A percentile compares a stretch with the other conserved stretches of the same genome.
Evolutionary conservation across 202 grass and related monocot genomes (phyloP).

Genomic region (Sporobolus alterniflorus): DNA sequence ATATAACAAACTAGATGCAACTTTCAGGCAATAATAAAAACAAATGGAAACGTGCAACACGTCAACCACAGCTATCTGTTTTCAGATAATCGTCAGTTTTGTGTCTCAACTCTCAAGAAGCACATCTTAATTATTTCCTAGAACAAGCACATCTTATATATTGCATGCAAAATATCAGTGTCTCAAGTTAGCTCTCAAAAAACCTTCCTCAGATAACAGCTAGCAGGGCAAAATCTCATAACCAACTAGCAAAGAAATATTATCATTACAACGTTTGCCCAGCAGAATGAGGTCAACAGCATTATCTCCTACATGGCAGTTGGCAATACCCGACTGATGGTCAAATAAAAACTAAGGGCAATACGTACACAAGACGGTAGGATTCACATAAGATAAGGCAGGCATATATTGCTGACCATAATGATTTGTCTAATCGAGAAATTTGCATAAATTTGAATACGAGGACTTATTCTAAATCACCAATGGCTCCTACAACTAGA

Average conservation of each 20-base stretch:
- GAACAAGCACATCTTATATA: too few relatives aligned
- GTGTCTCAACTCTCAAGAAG: background rate
- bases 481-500: background rate
- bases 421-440: background rate
- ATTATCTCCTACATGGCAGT: constrained; percentile 11
- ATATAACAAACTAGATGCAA: background rate
- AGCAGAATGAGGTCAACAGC: constrained; percentile 5
- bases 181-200: background rate
- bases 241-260: background rate
- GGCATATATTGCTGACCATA: background rate
- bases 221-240: background rate
- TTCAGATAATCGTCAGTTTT: too few relatives aligned
- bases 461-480: background rate
- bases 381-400: constrained; percentile 15
- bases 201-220: background rate
- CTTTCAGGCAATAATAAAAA: background rate
- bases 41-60: background rate
- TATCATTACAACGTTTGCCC: background rate
- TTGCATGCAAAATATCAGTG: background rate
- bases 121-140: background rate
- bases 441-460: background rate
- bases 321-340: background rate
- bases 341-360: background rate
- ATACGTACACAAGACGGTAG: background rate
- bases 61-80: background rate